A percentile compares a stretch with the other conserved stretches of the same genome.
Evolutionary conservation across 2,329 filamentous ascomycete genomes (phyloP).

Genomic region (Aspergillus thermomutatus): DNA sequence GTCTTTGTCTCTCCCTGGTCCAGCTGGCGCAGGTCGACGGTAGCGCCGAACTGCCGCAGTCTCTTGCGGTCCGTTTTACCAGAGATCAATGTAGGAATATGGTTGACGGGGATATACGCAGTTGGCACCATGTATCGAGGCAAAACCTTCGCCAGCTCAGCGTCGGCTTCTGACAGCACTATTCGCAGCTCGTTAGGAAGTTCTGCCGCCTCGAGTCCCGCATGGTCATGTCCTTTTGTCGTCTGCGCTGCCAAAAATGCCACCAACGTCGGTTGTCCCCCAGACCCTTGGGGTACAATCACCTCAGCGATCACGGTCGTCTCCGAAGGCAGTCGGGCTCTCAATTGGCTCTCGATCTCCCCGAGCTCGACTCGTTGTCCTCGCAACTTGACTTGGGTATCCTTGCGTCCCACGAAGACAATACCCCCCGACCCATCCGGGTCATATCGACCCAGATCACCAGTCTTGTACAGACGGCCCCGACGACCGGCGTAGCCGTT

Average conservation of each 20-base stretch:
- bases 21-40: slow-evolving; percentile 30
- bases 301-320: slow-evolving; percentile 49
- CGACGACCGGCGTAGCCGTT: slow-evolving; percentile 21
- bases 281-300: slow-evolving; percentile 33
- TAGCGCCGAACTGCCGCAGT: slow-evolving; percentile 32
- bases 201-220: slow-evolving; percentile 12
- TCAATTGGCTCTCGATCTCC: slow-evolving; percentile 39
- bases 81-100: slow-evolving; percentile 42
- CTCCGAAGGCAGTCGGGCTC: slow-evolving; percentile 24
- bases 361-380: slow-evolving; percentile 44
- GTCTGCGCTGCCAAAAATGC: slow-evolving; percentile 29
- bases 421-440: slow-evolving; percentile 36
- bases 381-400: slow-evolving; percentile 41
- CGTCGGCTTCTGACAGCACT: slow-evolving; percentile 19
- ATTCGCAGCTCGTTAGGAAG: slow-evolving; percentile 16
- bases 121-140: slow-evolving; percentile 37
- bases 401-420: slow-evolving; percentile 38
- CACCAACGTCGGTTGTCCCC: slow-evolving; percentile 28
- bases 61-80: slow-evolving; percentile 45
- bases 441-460: slow-evolving; percentile 38
- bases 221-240: slow-evolving; percentile 14
- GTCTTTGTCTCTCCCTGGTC: slow-evolving; percentile 17
- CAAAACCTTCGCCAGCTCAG: slow-evolving; percentile 24
- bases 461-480: slow-evolving; percentile 40
- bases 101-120: slow-evolving; percentile 42